These are phyloP conservation scores for Ustilago esculenta DNA, from an alignment of 1,284 basidiomycete species.

Conservation along the genomic window DNA sequence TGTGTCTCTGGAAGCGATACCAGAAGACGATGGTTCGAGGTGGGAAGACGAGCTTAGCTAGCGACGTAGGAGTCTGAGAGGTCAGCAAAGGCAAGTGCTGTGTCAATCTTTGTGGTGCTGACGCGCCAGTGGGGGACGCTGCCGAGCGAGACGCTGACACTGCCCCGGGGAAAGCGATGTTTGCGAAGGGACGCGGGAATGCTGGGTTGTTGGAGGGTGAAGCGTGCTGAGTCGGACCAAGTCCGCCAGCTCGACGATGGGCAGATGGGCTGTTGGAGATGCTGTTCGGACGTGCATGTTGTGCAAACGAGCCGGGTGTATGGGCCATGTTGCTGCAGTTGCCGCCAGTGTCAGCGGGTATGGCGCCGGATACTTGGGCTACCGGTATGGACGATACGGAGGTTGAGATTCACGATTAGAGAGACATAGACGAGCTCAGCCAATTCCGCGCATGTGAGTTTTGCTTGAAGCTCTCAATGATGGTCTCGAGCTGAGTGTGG, in stretches of 20 bases:
- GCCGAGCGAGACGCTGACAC: conserved; percentile 18
- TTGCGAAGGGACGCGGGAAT: conserved; percentile 16
- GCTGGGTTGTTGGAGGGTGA: conserved; percentile 10
- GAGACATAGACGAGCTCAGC: too few species aligned
- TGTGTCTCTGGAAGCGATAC: conserved; percentile 6
- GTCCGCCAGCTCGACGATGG: conserved; percentile 15
- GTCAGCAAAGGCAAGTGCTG: conserved; percentile 29
- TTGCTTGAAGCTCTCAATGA: too few species aligned
- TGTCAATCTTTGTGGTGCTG: conserved; percentile 7
- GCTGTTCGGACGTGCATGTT: conserved; percentile 16
- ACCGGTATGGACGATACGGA: background rate
- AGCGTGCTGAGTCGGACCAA: conserved; percentile 18
- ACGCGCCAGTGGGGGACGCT: conserved; percentile 12
- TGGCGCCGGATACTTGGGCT: too few species aligned
- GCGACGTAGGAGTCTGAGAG: conserved; percentile 16
- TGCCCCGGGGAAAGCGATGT: conserved; percentile 20
- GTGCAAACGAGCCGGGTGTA: conserved; percentile 9
- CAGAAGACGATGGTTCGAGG: conserved; percentile 20
- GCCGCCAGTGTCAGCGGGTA: background rate
- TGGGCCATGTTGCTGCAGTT: conserved; percentile 10
- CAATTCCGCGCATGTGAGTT: too few species aligned
- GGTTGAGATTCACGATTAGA: background rate
- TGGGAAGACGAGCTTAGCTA: conserved; percentile 23
- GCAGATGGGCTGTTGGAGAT: conserved; percentile 13
- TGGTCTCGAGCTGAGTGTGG: too few species aligned